Base-by-base conservation (phyloP, 2,329 filamentous ascomycete species). In the Colletotrichum falcatum region DNA sequence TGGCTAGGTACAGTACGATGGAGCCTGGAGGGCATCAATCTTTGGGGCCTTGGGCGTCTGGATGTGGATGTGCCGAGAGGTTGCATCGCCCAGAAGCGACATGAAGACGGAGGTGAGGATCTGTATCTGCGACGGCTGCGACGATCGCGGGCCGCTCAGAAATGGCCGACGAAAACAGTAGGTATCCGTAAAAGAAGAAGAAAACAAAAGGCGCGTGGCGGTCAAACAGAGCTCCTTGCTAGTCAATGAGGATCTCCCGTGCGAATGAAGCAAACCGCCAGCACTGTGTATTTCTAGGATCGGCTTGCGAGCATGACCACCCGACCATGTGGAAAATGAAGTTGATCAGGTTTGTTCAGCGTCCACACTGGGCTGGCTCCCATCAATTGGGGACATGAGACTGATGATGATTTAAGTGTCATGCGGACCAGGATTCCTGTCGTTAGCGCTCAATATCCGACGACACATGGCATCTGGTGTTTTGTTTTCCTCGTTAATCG, bases 61-160 rank as follows among this genome's bases (percentile, higher is more conserved):
- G 23, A n/a, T 51, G 33, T 11, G 59, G n/a, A 23, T 39, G 33
- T 37, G 59, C 44, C 33, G 46, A 61, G 59, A 61, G 44, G 44
- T 28, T 51, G 59, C 46, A 37, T 26, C 48, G n/a, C 20, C 48
- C 30, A 59, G 51, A 70, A 70, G 67, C 67, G 58, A 70, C 58
- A 67, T 62, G 53, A 67, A 26, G 44, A 62, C 58, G 64, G 58
- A 67, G 56, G 42, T 23, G 33, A 35, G n/a, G 12, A 37, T 23
- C 39, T 70, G 67, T 67, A 67, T 70, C 51, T 70, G 64, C 53
- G 58, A 70, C 67, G 67, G 64, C 35, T 46, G 44, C 26, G 67
- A 70, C 64, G 58, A 70, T 67, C 33, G 51, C 64, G 58, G 67
- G 53, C 64, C 67, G 64, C 51, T 39, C 26, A 62, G 51, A 70